phyloP scores from a whole-genome alignment of 2,329 filamentous ascomycete species.

The Diplodia mutila region DNA sequence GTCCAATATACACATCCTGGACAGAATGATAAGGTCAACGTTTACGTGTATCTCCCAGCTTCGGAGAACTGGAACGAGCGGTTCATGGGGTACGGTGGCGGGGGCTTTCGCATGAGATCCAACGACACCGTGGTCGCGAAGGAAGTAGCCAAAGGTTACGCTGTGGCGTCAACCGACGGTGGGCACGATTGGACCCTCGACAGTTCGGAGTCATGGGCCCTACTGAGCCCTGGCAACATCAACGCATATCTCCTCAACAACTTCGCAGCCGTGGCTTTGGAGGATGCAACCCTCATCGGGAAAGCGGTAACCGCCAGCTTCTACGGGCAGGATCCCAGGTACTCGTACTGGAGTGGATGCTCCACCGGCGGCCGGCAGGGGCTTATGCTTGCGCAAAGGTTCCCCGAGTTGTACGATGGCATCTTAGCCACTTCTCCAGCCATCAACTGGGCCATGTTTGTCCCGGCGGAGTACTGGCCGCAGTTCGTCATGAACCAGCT shows the following conservation, averaged over 20 bases:
- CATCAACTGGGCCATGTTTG: slow-evolving; percentile 40
- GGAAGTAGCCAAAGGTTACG: neutral
- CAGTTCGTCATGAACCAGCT: slow-evolving; percentile 38
- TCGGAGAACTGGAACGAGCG: slow-evolving; percentile 32
- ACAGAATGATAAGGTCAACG: slow-evolving; percentile 39
- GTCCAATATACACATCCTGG: slow-evolving; percentile 46
- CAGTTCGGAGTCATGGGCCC: slow-evolving; percentile 27
- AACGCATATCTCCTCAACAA: slow-evolving; percentile 21
- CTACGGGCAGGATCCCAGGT: slow-evolving; percentile 33
- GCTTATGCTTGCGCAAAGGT: slow-evolving; percentile 43
- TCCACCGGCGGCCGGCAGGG: slow-evolving; percentile 46
- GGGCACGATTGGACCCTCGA: slow-evolving; percentile 10
- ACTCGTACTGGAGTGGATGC: slow-evolving; percentile 46
- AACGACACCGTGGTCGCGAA: neutral
- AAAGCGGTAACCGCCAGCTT: slow-evolving; percentile 25
- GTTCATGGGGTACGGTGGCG: slow-evolving; percentile 31
- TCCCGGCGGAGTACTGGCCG: slow-evolving; percentile 34
- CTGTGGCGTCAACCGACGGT: slow-evolving; percentile 9
- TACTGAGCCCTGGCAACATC: slow-evolving; percentile 23
- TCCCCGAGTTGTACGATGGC: slow-evolving; percentile 45
- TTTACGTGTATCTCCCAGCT: slow-evolving; percentile 39
- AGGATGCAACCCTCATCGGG: slow-evolving; percentile 28
- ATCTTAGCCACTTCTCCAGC: slow-evolving; percentile 47
- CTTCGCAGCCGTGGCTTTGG: slow-evolving; percentile 18
- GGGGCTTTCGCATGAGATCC: slow-evolving; percentile 28